Evolutionary conservation across 257 asterid genomes (phyloP).

Genomic region (Cinchona pubescens): DNA sequence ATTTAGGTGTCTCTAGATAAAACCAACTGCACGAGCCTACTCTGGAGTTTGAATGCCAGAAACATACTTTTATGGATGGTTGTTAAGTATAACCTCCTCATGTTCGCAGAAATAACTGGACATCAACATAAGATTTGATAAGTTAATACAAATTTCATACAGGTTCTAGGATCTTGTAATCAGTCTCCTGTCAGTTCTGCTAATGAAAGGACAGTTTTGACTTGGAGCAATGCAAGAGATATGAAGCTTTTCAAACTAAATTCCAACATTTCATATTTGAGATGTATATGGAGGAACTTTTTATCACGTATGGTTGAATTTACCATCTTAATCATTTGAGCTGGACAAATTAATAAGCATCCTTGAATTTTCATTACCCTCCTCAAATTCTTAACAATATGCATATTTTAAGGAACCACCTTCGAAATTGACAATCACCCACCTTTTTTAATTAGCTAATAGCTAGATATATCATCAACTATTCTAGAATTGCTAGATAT

Average conservation of each 20-base stretch:
- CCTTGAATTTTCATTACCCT: slow-evolving; percentile 1
- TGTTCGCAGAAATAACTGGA: no score
- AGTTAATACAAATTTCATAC: no score
- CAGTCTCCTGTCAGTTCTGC: background rate
- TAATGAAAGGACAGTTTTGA: background rate
- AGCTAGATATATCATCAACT: background rate
- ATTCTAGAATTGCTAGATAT: background rate
- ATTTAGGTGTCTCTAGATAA: background rate
- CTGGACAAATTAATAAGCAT: background rate
- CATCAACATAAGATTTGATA: no score
- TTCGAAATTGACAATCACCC: background rate
- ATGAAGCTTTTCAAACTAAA: no score
- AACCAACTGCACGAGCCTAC: background rate
- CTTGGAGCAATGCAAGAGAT: background rate
- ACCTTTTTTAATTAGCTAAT: no score
- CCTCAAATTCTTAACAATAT: no score
- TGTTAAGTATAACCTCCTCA: no score
- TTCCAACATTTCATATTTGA: no score
- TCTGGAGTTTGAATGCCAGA: background rate
- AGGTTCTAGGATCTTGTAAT: no score
- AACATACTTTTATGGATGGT: no score
- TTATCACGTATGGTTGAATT: background rate
- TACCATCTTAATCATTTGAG: background rate
- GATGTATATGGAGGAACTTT: background rate
- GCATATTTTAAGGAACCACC: background rate